Conservation (phyloP, 192 early-diverging fungal species). For the Umbelopsis sp. region DNA sequence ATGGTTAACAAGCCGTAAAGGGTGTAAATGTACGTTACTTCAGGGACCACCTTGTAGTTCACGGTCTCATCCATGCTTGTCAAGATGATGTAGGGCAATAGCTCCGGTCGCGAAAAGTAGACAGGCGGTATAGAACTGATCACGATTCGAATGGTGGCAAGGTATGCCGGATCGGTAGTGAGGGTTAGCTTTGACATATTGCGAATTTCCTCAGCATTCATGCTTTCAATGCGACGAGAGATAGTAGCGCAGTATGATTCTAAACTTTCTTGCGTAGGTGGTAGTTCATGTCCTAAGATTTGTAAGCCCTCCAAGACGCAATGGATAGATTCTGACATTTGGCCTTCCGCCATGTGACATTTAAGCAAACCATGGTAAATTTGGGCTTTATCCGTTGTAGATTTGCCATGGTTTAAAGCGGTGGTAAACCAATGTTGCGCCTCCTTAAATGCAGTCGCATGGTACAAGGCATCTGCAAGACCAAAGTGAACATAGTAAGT, state of each 20-base stretch:
- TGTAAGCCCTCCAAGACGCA: conserved; percentile 22
- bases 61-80: conserved; percentile 26
- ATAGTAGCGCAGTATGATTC: conserved; percentile 20
- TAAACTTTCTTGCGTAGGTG: background rate
- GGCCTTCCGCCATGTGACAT: conserved; percentile 34
- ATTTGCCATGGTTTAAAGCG: conserved; percentile 12
- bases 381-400: background rate
- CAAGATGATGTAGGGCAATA: conserved; percentile 29
- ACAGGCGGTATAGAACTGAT: conserved; percentile 21
- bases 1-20: conserved; percentile 34
- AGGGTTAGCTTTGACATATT: background rate
- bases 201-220: conserved; percentile 4
- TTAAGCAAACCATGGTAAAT: conserved; percentile 23
- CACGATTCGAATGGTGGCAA: conserved; percentile 11
- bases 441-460: conserved; percentile 12
- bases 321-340: conserved; percentile 19
- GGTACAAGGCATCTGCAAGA: conserved; percentile 30
- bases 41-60: conserved; percentile 14
- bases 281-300: conserved; percentile 25
- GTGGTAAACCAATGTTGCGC: conserved; percentile 17
- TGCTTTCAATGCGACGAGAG: background rate
- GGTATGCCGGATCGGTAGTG: conserved; percentile 2
- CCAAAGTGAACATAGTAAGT: conserved; percentile 23
- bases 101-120: conserved; percentile 33
- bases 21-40: conserved; percentile 24